A percentile compares a stretch with the other conserved stretches of the same genome.
phyloP scores from a whole-genome alignment of 2,329 filamentous ascomycete species.

The Paecilomyces dactylethromorphus region DNA sequence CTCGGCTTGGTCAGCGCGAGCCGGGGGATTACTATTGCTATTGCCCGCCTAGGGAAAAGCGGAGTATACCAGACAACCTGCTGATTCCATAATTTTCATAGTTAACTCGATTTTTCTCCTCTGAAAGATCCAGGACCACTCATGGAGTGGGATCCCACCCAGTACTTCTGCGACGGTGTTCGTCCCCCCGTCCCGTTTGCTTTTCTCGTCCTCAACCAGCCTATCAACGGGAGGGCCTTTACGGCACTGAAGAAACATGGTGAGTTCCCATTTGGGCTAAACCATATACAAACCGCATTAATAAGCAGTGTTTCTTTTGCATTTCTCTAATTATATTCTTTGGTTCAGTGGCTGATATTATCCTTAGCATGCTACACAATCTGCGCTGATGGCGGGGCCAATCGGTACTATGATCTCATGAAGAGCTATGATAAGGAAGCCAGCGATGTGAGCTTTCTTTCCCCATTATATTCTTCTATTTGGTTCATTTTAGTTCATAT shows the following conservation, averaged over 20 bases:
- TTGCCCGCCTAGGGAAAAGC: too few species aligned
- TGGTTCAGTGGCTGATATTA: background rate
- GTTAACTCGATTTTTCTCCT: background rate
- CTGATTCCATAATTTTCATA: background rate
- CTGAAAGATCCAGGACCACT: background rate
- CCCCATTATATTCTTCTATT: slow-evolving; percentile 8
- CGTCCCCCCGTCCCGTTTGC: slow-evolving; percentile 32
- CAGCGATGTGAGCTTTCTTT: slow-evolving; percentile 22
- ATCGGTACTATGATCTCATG: slow-evolving; percentile 58
- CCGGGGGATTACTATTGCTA: background rate
- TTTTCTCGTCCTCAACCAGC: slow-evolving; percentile 57
- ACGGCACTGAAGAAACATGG: slow-evolving; percentile 29
- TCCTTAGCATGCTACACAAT: slow-evolving; percentile 57
- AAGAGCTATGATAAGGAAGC: slow-evolving; percentile 20
- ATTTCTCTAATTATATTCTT: background rate
- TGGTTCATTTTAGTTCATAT: slow-evolving; percentile 13
- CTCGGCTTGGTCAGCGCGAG: background rate
- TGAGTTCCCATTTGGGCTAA: slow-evolving; percentile 6
- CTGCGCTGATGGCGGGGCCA: slow-evolving; percentile 88
- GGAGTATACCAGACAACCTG: background rate
- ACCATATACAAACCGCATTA: background rate
- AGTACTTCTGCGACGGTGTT: slow-evolving; percentile 27
- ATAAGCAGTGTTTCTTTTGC: background rate
- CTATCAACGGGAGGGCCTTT: slow-evolving; percentile 43
- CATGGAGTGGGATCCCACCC: slow-evolving; percentile 36